Evolutionary conservation across 2,329 filamentous ascomycete genomes (phyloP).

Genomic region (Cytospora schulzeri): DNA sequence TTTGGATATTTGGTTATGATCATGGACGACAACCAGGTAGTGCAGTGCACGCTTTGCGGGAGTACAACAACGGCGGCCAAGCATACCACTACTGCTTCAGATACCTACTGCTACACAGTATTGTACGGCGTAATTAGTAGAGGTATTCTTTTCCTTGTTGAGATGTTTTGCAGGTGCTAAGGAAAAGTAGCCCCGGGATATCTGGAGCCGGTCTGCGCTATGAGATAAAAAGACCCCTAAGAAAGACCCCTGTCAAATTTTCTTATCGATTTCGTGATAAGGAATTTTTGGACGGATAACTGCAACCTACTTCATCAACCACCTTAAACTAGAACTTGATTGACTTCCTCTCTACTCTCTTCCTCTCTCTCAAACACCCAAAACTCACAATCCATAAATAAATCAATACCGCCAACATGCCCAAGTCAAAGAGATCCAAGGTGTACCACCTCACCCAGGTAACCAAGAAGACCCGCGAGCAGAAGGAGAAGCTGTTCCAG

Average conservation of each 20-base stretch:
- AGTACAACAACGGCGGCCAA: background rate
- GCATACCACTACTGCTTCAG: too few relatives aligned
- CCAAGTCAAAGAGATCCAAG: constrained; percentile 91
- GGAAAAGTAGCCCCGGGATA: too few relatives aligned
- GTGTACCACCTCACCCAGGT: constrained; percentile 90
- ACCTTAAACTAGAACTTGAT: background rate
- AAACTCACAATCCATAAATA: background rate
- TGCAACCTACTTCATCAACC: background rate
- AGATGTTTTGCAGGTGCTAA: too few relatives aligned
- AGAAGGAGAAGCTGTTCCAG: constrained; percentile 85
- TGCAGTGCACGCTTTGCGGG: background rate
- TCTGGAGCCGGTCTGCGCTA: background rate
- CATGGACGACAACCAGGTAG: background rate
- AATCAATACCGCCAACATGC: constrained; percentile 62
- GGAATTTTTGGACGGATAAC: constrained; percentile 5
- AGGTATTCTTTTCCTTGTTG: background rate
- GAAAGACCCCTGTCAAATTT: background rate
- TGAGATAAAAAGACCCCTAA: background rate
- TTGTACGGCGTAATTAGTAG: too few relatives aligned
- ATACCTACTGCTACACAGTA: too few relatives aligned
- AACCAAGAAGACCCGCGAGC: constrained; percentile 88
- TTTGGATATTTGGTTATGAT: background rate
- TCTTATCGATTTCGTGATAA: background rate
- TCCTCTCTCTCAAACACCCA: background rate
- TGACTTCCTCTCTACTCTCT: too few relatives aligned